Conservation (phyloP, 2,329 filamentous ascomycete species). For the Pseudodiploospora longispora region DNA sequence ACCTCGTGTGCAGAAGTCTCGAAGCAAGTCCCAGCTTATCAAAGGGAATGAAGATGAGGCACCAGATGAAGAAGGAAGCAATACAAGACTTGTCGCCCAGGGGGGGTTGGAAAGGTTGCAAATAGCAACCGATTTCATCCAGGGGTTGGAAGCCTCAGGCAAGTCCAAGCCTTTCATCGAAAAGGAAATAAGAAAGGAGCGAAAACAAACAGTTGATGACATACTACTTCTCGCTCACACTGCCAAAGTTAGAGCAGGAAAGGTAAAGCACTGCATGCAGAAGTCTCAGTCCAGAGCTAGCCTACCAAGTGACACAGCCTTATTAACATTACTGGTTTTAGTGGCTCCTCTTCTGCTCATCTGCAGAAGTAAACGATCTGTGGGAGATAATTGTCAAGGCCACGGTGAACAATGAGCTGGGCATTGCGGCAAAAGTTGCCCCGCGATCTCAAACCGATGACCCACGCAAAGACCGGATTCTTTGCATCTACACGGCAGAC, state of each 20-base stretch:
- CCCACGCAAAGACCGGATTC: constrained; percentile 41
- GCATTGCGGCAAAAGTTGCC: constrained; percentile 63
- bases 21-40: constrained; percentile 27
- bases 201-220: constrained; percentile 39
- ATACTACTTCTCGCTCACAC: constrained; percentile 55
- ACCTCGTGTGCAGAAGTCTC: constrained; percentile 24
- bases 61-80: constrained; percentile 36
- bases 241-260: constrained; percentile 54
- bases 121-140: constrained; percentile 39
- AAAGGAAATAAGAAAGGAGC: constrained; percentile 41
- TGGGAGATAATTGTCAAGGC: constrained; percentile 62
- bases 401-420: constrained; percentile 61
- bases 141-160: constrained; percentile 32
- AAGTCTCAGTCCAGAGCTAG: background rate
- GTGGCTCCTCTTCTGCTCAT: constrained; percentile 67
- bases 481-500: constrained; percentile 73
- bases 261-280: constrained; percentile 35
- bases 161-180: constrained; percentile 29
- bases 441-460: constrained; percentile 40
- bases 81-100: constrained; percentile 40
- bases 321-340: constrained; percentile 19
- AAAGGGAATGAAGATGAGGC: constrained; percentile 42
- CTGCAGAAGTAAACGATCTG: constrained; percentile 46
- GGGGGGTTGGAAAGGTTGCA: constrained; percentile 44
- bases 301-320: background rate